phyloP scores from a whole-genome alignment of 805 yeast genomes.

The Ogataea paraovalis region DNA sequence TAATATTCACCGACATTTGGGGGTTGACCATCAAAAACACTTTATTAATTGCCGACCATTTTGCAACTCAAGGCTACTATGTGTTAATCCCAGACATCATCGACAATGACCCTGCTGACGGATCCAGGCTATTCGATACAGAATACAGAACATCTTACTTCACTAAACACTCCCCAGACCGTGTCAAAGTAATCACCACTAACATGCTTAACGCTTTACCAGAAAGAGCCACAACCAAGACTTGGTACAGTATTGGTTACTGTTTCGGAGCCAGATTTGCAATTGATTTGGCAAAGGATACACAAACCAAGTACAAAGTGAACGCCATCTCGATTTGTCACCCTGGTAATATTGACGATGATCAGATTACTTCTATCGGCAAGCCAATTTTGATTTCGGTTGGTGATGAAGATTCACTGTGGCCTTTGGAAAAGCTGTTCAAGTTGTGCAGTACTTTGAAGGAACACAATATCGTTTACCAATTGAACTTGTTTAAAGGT shows the following conservation, averaged over 20 bases:
- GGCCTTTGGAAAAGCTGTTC: constrained; percentile 60
- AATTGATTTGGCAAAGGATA: constrained; percentile 40
- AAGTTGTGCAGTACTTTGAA: constrained; percentile 49
- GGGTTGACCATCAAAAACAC: constrained; percentile 60
- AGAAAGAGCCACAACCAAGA: constrained; percentile 40
- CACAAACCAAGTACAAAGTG: constrained; percentile 29
- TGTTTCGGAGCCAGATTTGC: constrained; percentile 82
- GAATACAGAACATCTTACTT: constrained; percentile 42
- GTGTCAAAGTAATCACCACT: constrained; percentile 27
- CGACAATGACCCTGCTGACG: constrained; percentile 46
- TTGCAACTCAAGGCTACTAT: constrained; percentile 58
- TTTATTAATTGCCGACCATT: constrained; percentile 59
- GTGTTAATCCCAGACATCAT: constrained; percentile 78
- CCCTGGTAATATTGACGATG: constrained; percentile 69
- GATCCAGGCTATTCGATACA: constrained; percentile 2
- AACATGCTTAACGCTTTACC: constrained; percentile 50
- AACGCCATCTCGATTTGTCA: constrained; percentile 76
- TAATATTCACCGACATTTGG: constrained; percentile 65
- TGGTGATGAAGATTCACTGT: constrained; percentile 66
- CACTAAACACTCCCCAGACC: constrained; percentile 31
- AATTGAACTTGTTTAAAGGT: constrained; percentile 58
- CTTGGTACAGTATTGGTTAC: constrained; percentile 64
- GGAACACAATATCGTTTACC: constrained; percentile 52
- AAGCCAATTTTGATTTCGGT: constrained; percentile 69
- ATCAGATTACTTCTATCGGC: constrained; percentile 54